These are phyloP conservation scores for Candolleomyces aberdarensis DNA, from an alignment of 768 basidiomycete species.

Conservation along the genomic window DNA sequence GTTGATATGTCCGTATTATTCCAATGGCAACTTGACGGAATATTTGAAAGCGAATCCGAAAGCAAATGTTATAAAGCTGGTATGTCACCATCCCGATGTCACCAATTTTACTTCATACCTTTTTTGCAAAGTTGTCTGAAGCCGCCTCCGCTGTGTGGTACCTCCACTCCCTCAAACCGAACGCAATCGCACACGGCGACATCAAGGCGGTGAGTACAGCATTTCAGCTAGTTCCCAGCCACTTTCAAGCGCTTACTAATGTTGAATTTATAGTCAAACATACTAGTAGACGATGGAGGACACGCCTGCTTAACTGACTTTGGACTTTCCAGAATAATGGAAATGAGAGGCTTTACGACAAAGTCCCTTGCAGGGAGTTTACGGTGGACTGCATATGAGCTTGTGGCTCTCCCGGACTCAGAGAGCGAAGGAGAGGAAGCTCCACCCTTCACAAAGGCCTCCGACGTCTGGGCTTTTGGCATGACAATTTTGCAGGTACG, in stretches of 20 bases:
- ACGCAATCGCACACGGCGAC: slow-evolving; percentile 31
- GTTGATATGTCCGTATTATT: slow-evolving; percentile 15
- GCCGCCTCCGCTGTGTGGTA: slow-evolving; percentile 14
- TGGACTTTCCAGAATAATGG: slow-evolving; percentile 36
- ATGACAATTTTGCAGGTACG: slow-evolving; percentile 34
- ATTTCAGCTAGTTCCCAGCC: not conserved
- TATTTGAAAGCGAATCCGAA: slow-evolving; percentile 11
- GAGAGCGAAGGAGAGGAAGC: slow-evolving; percentile 8
- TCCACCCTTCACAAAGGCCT: slow-evolving; percentile 17
- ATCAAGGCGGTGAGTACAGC: slow-evolving; percentile 29
- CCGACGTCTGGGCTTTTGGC: slow-evolving; percentile 36
- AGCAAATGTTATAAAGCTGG: slow-evolving; percentile 7
- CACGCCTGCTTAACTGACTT: slow-evolving; percentile 36
- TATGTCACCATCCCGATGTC: not conserved
- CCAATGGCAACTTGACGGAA: slow-evolving; percentile 11
- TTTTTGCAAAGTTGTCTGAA: slow-evolving; percentile 8
- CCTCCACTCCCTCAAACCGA: slow-evolving; percentile 13
- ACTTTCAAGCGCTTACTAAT: not conserved
- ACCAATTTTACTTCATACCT: not conserved
- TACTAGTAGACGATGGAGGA: slow-evolving; percentile 28
- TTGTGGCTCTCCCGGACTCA: slow-evolving; percentile 13
- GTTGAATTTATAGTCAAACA: slow-evolving; percentile 28
- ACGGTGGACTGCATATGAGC: slow-evolving; percentile 39
- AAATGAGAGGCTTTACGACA: slow-evolving; percentile 33
- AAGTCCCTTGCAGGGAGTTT: slow-evolving; percentile 29